Evolutionary conservation across 2,329 filamentous ascomycete species (phyloP).

Genomic region (Pseudomassariella vexata): DNA sequence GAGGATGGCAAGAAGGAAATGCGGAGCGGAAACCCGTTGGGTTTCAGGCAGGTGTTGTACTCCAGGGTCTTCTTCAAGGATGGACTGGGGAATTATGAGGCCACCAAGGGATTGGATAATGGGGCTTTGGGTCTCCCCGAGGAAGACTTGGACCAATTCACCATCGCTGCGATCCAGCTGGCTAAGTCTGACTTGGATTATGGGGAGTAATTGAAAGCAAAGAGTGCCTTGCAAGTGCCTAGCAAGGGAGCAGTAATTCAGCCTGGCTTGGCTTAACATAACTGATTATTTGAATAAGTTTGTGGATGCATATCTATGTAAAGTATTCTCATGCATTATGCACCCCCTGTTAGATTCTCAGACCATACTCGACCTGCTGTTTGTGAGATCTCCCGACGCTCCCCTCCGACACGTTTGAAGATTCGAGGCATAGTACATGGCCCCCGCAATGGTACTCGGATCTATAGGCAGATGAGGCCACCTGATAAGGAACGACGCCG

Average conservation of each 20-base stretch:
- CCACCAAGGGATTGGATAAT: slow-evolving; percentile 39
- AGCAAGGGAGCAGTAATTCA: no score
- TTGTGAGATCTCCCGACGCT: no score
- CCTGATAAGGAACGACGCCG: slow-evolving; percentile 31
- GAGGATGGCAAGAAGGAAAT: slow-evolving; percentile 39
- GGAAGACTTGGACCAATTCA: slow-evolving; percentile 54
- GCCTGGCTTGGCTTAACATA: no score
- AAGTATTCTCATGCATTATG: no score
- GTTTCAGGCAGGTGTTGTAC: slow-evolving; percentile 48
- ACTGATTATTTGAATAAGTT: no score
- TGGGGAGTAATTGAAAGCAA: no score
- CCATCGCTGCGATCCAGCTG: slow-evolving; percentile 36
- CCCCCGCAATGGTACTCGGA: slow-evolving; percentile 38
- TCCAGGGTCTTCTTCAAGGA: slow-evolving; percentile 45
- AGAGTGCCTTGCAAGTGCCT: no score
- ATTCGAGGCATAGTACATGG: slow-evolving; percentile 34
- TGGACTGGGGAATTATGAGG: slow-evolving; percentile 33
- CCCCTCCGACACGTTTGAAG: no score
- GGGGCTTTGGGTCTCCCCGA: slow-evolving; percentile 48
- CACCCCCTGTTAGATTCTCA: slow-evolving; percentile 1
- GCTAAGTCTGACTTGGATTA: slow-evolving; percentile 15
- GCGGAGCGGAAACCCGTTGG: slow-evolving; percentile 33
- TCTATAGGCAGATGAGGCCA: slow-evolving; percentile 41
- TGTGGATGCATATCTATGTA: no score
- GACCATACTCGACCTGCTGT: slow-evolving; percentile 8